Evolutionary conservation across 2,329 filamentous ascomycete species (phyloP), one percentile per base, ranked within the genome.

Genomic region (Fusarium sacchari): DNA sequence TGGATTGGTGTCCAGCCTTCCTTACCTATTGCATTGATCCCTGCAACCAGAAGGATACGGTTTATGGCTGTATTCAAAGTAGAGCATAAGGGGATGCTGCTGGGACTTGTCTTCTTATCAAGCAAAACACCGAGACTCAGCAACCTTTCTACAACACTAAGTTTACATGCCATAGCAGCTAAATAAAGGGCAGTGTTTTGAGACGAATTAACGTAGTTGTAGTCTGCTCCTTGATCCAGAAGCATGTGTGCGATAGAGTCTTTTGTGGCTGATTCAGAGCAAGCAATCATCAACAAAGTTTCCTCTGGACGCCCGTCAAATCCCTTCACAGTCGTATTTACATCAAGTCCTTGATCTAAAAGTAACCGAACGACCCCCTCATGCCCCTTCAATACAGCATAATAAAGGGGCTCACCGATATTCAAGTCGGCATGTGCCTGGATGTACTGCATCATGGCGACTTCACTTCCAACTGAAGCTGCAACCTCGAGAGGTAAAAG

Each of bases 151-250:
- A 46, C 43, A 20, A 46, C 11, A 5, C 7, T 20, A 9, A 28
- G 6, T 20, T 4, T 20, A n/a, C n/a, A n/a, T n/a, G 5, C 24
- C 43, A 6, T 8, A 24, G 40, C 14, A 24, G 40, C 40, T 10
- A 15, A 1, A 10, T 43, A n/a, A 43, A 43, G 8, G 6, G n/a
- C 4, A 43, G 40, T 24, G 5, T 24, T 17, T 3, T 7, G 1
- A 0, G 2, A 1, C 1, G 0, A 0, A 17, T 15, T 8, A 24
- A 17, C n/a, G 2, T 6, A 42, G n/a, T 15, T 24, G 40, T 42
- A 9, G 7, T 28, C 24, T 28, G 12, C 24, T 28, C 43, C 43
- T 5, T 28, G 24, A 20, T 46, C 43, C 13, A 46, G 18, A 14
- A 46, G 24, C 24, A 28, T 22, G 11, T 28, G 24, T 20, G 7